Evolutionary conservation across 208 protist species (phyloP).

Genomic region (Leishmania aethiopica): DNA sequence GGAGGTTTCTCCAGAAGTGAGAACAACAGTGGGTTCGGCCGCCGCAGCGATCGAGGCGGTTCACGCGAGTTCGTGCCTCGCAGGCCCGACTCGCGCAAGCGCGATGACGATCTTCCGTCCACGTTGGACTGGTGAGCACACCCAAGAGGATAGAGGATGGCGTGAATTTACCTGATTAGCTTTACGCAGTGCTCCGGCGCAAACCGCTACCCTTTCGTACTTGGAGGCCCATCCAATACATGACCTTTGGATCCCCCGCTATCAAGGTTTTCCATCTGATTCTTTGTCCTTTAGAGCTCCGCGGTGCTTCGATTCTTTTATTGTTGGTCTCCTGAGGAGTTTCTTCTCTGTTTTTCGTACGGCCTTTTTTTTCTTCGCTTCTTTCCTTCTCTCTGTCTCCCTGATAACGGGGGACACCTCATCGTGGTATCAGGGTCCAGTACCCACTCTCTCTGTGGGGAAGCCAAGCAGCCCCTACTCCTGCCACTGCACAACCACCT

Average conservation of each 20-base stretch:
- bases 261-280: not conserved
- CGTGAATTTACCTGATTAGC: not conserved
- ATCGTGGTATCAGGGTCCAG: slow-evolving; percentile 4
- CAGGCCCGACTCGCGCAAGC: not conserved
- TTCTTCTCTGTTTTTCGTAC: not conserved
- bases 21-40: not conserved
- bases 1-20: slow-evolving; percentile 14
- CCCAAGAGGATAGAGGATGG: not conserved
- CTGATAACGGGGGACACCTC: slow-evolving; percentile 5
- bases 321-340: not conserved
- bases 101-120: not conserved
- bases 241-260: not conserved
- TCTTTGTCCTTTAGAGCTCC: not conserved
- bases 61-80: not conserved
- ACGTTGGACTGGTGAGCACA: slow-evolving; percentile 9
- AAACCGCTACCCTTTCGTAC: not conserved
- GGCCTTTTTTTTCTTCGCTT: not conserved
- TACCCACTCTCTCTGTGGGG: not conserved
- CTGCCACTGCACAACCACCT: not conserved
- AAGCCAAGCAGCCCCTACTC: slow-evolving; percentile 4
- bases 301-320: not conserved
- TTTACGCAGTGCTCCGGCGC: not conserved
- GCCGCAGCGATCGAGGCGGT: slow-evolving; percentile 3
- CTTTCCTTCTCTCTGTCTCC: not conserved
- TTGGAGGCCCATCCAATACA: not conserved